Percentiles rank a stretch among this genome's conserved stretches.
These are phyloP conservation scores for Emmonsiellopsis sp. DNA, from an alignment of 2,329 filamentous ascomycete species.

Conservation along the genomic window DNA sequence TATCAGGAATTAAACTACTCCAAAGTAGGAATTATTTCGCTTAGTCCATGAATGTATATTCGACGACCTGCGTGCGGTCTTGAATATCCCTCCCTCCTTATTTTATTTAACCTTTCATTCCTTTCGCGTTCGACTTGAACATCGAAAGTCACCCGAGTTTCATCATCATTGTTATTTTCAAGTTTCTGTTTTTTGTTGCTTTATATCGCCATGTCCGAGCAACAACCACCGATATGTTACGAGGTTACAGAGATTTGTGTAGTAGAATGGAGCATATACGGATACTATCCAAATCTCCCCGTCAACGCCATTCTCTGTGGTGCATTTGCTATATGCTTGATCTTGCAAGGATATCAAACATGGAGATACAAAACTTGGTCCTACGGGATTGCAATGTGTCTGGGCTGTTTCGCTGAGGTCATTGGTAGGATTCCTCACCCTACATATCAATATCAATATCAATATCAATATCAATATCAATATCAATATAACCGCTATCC, in stretches of 20 bases:
- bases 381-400: background rate
- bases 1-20: no score
- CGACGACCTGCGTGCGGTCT: no score
- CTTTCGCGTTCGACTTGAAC: no score
- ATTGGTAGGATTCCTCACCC: background rate
- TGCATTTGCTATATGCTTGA: background rate
- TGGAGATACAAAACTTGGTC: background rate
- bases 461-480: no score
- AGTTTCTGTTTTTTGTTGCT: no score
- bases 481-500: no score
- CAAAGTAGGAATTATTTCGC: no score
- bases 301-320: background rate
- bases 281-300: background rate
- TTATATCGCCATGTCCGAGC: background rate
- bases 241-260: background rate
- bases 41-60: no score
- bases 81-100: no score
- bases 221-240: background rate
- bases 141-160: no score
- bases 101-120: no score
- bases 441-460: background rate
- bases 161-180: no score
- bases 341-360: background rate
- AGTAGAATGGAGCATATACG: background rate
- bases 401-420: background rate